Base-by-base conservation (phyloP, 495 filamentous ascomycete genomes). In the Lepidopterella palustris region DNA sequence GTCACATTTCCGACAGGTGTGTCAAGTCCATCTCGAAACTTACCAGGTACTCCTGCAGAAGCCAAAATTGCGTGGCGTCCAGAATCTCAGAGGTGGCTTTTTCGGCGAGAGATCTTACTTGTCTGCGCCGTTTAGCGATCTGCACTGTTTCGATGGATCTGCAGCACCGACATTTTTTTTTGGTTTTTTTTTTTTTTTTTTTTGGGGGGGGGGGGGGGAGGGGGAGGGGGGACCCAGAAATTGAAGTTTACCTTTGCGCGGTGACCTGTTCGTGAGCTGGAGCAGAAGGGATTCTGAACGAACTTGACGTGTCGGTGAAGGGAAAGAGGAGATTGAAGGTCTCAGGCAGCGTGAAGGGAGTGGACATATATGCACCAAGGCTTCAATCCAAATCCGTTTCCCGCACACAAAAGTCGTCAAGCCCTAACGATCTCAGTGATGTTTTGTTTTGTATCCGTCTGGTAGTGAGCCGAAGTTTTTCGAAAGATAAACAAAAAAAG, bases 21-120 rank as follows among this genome's bases (percentile, higher is more conserved):
- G 60, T 59, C 59, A 52, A 29, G 50, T 60, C 62, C 52, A 60
- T n/a, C 52, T 54, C 57, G 53, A 63, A 63, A 67, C 64, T 42
- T 67, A 67, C 64, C 10, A 63, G 64, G 64, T 55, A 63, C 47
- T 63, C 39, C 60, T 63, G 64, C 52, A 57, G 55, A 20, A 23
- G 45, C 35, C 26, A 54, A 55, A 62, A 45, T 58, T 20, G 32
- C 59, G 64, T 67, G 64, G 64, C 64, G 64, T 32, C 60, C 39
- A 58, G 10, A 40, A 45, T 15, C 20, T 11, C 48, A 27, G 50
- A 20, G 0, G 47, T 50, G 47, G 47, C 21, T 57, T 48, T 39
- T 57, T 67, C 57, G 58, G 29, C 55, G 60, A 56, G 42, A n/a
- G 29, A 40, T 42, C 51, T 59, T 55, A 54, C 56, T 52, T 60